Conservation (phyloP, 192 early-diverging fungal genomes). For the Rhizoclosmatium sp. region DNA sequence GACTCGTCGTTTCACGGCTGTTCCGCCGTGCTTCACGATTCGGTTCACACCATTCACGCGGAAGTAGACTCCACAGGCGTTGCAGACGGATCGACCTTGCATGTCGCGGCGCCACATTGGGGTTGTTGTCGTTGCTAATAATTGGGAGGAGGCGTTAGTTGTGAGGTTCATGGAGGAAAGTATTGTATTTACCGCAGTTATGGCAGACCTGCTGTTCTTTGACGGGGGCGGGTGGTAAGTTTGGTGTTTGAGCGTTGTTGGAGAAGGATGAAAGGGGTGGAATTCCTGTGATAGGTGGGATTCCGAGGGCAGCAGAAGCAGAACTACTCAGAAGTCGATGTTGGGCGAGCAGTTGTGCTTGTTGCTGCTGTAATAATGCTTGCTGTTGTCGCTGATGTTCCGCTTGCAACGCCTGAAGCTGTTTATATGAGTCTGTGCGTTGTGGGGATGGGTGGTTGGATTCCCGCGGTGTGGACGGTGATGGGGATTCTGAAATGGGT, state of each 20-base stretch:
- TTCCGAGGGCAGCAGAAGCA: background rate
- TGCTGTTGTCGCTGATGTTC: slow-evolving; percentile 1
- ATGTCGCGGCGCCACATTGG: slow-evolving; percentile 47
- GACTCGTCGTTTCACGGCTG: slow-evolving; percentile 32
- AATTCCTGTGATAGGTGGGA: background rate
- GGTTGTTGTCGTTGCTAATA: slow-evolving; percentile 37
- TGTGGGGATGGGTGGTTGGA: background rate
- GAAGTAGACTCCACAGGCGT: slow-evolving; percentile 88
- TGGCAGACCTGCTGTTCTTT: background rate
- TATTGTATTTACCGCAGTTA: background rate
- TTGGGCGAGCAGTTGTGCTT: background rate
- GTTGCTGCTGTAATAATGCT: slow-evolving; percentile 16
- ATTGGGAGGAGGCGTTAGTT: background rate
- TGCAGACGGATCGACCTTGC: slow-evolving; percentile 75
- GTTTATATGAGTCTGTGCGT: background rate
- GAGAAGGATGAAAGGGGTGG: background rate
- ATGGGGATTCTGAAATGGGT: background rate
- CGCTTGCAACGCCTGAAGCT: background rate
- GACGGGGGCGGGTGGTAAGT: background rate
- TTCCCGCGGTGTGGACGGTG: background rate
- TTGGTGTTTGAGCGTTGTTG: background rate
- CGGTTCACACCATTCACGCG: slow-evolving; percentile 74
- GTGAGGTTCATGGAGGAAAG: background rate
- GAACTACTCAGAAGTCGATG: background rate
- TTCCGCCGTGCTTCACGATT: slow-evolving; percentile 70